A percentile compares a stretch with the other conserved stretches of the same genome.
Evolutionary conservation across 257 asterid genomes (phyloP).

Genomic region (Ilex aquifolium): DNA sequence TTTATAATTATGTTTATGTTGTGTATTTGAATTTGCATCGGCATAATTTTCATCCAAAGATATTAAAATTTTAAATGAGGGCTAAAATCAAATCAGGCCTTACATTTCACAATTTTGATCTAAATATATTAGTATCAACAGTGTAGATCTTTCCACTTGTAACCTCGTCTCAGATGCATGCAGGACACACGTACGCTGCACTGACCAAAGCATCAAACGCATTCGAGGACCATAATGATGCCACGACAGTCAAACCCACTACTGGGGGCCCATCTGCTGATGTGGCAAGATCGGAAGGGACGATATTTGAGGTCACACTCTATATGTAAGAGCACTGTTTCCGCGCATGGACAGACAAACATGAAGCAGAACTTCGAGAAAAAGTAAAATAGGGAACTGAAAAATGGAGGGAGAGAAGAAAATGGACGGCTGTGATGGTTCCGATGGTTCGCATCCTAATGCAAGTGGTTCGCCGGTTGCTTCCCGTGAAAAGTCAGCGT

Average conservation of each 20-base stretch:
- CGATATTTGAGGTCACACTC: background rate
- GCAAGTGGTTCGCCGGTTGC: background rate
- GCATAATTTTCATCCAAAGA: no score
- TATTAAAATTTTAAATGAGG: no score
- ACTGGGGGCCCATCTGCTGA: background rate
- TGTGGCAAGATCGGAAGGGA: background rate
- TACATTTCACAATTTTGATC: background rate
- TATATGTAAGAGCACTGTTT: background rate
- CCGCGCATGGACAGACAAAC: conserved; percentile 4
- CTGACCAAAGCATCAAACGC: background rate
- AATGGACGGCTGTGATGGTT: conserved; percentile 1
- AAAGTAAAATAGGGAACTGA: background rate
- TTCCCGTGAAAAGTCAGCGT: no score
- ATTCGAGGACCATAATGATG: background rate
- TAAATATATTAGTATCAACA: background rate
- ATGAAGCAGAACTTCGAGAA: conserved; percentile 4
- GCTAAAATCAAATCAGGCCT: background rate
- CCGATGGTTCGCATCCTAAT: background rate
- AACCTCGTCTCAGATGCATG: conserved; percentile 20
- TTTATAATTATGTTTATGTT: no score
- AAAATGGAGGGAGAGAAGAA: conserved; percentile 7
- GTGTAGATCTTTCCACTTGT: conserved; percentile 10
- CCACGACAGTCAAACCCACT: conserved; percentile 7
- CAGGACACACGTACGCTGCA: conserved; percentile 19
- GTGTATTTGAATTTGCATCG: no score